Evolutionary conservation across 345 rosid genomes (phyloP).

Genomic region (Eucalyptus erythrocorys): DNA sequence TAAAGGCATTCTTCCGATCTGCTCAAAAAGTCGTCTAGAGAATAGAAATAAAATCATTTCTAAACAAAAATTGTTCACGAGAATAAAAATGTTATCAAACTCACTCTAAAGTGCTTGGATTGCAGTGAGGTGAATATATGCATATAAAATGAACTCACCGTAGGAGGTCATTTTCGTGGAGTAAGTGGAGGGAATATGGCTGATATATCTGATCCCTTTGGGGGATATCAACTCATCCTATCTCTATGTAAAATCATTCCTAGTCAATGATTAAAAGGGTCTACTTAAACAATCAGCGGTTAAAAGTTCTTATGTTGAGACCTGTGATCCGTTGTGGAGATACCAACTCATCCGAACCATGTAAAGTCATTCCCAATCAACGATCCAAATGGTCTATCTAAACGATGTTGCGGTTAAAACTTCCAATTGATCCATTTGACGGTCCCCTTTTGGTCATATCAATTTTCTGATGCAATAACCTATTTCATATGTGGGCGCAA

Average conservation of each 20-base stretch:
- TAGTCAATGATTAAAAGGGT: neutral
- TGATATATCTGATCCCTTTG: neutral
- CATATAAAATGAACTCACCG: neutral
- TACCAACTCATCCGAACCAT: neutral
- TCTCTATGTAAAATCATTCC: neutral
- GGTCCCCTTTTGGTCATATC: neutral
- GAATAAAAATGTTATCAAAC: too few relatives aligned
- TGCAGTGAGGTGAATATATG: neutral
- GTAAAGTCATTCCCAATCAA: neutral
- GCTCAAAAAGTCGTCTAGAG: too few relatives aligned
- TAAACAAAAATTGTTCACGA: too few relatives aligned
- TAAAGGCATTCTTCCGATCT: too few relatives aligned
- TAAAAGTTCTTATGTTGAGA: neutral
- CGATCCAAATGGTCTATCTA: neutral
- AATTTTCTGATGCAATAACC: neutral
- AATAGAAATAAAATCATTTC: too few relatives aligned
- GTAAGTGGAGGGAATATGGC: neutral
- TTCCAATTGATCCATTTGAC: neutral
- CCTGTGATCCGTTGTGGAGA: neutral
- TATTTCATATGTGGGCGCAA: neutral
- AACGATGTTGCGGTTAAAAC: neutral
- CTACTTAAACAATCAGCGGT: conserved; percentile 5
- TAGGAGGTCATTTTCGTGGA: neutral
- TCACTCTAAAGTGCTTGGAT: neutral
- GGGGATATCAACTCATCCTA: neutral